Percentiles rank a stretch among this genome's conserved stretches.
These are phyloP conservation scores for Linnemannia hyalina DNA, from an alignment of 192 early-diverging fungal genomes.

Conservation along the genomic window DNA sequence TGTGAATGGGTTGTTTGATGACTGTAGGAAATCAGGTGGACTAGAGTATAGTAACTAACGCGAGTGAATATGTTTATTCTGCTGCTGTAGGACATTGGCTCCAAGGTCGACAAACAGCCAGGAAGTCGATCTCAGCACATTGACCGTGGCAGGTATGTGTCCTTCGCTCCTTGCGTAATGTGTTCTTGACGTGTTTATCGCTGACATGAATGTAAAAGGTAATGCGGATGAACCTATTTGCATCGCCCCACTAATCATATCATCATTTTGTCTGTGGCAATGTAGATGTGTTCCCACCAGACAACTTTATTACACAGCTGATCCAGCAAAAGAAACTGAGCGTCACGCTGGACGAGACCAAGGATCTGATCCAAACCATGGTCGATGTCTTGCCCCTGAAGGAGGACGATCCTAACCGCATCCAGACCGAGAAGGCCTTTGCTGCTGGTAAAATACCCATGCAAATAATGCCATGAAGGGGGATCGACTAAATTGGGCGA, in stretches of 20 bases:
- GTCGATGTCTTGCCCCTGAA: conserved; percentile 22
- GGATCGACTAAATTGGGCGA: not conserved
- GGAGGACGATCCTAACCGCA: conserved; percentile 29
- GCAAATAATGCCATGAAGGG: not conserved
- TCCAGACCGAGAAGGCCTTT: conserved; percentile 31
- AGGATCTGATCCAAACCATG: conserved; percentile 18
- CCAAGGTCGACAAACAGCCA: not conserved
- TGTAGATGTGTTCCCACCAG: conserved; percentile 37
- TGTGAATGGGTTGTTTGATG: not conserved
- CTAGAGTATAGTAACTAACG: not conserved
- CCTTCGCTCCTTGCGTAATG: not conserved
- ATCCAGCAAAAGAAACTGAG: conserved; percentile 28
- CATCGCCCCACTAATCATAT: not conserved
- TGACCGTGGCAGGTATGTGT: conserved; percentile 34
- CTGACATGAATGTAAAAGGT: not conserved
- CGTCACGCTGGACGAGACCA: conserved; percentile 19
- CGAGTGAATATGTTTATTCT: not conserved
- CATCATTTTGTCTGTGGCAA: not conserved
- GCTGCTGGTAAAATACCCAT: conserved; percentile 11
- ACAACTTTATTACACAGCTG: conserved; percentile 26
- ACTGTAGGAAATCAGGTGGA: not conserved
- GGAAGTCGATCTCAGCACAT: conserved; percentile 18
- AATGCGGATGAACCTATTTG: not conserved
- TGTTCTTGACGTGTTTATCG: not conserved
- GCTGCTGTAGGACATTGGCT: not conserved